Evolutionary conservation across 2,329 filamentous ascomycete species (phyloP), one percentile per base, ranked within the genome.

Genomic region (Arthrinium puccinioides): DNA sequence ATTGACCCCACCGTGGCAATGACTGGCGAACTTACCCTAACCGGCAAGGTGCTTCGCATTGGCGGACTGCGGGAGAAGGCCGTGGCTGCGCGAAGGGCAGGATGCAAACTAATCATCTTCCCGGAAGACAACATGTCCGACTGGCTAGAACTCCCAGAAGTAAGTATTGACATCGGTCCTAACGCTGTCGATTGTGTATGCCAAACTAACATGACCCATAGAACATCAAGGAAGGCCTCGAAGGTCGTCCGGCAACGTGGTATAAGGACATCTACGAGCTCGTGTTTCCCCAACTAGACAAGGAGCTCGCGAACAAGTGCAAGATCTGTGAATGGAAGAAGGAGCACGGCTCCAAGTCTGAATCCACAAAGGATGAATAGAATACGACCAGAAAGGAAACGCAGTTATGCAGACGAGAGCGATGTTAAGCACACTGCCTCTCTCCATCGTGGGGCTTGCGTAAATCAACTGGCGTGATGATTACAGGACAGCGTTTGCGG

Each of bases 151-250:
- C 72, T 98, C 50, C 92, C 94, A 38, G 84, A 96, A 74, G 92
- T 96, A 76, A 62, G 87, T 74, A 42, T 21, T n/a, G n/a, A n/a
- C n/a, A n/a, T n/a, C n/a, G n/a, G n/a, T n/a, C n/a, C n/a, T n/a
- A n/a, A n/a, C n/a, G n/a, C n/a, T n/a, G n/a, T 36, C 28, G 11
- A n/a, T 21, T 9, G 11, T 24, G 13, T 18, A 16, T 27, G 11
- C 31, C 37, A 44, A 38, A 38, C 50, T 53, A 46, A 55, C 37
- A 39, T 37, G 35, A 37, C 36, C 23, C 39, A 41, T 59, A 98
- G 92, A 97, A 97, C 57, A 98, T 98, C 70, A 98, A 97, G 67
- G 78, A 94, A 55, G 89, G 88, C 48, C 86, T 98, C 44, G 82
- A 95, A 63, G 92, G 94, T 53, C 85, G 83, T 49, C 84, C 92